Conservation (phyloP, 805 yeast genomes). For the Kuraishia molischiana region DNA sequence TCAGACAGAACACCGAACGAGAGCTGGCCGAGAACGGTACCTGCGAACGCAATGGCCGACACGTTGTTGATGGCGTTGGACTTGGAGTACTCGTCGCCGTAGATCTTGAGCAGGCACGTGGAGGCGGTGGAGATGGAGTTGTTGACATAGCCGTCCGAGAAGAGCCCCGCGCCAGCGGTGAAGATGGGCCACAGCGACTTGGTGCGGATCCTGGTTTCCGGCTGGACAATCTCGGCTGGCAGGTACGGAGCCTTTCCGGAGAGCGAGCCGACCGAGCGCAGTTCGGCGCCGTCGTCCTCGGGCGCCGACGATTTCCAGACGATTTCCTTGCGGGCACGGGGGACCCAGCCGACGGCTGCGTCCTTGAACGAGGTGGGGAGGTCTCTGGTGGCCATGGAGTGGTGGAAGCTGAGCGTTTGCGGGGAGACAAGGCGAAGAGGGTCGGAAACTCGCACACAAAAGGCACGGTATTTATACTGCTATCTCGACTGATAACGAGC, state of each 20-base stretch:
- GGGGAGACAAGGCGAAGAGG: no score
- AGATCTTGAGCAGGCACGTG: conserved; percentile 56
- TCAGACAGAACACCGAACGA: conserved; percentile 76
- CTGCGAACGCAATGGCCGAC: conserved; percentile 82
- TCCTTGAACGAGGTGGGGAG: conserved; percentile 32
- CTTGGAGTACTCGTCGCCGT: conserved; percentile 49
- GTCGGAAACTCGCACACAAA: no score
- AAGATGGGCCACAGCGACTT: conserved; percentile 51
- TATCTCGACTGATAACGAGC: no score
- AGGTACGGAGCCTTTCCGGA: no score
- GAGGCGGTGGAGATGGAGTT: conserved; percentile 74
- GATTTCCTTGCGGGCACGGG: conserved; percentile 32
- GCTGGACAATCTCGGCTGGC: no score
- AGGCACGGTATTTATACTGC: no score
- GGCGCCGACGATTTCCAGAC: no score
- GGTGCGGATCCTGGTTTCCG: no score
- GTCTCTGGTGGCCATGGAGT: conserved; percentile 37
- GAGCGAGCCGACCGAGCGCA: neutral
- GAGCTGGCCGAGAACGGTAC: conserved; percentile 83
- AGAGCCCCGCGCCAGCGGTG: conserved; percentile 86
- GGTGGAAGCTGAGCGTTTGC: no score
- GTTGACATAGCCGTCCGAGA: conserved; percentile 89
- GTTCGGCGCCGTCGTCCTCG: no score
- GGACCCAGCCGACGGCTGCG: conserved; percentile 30
- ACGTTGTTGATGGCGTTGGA: conserved; percentile 74